Evolutionary conservation across 371 early-diverging fungal species (phyloP).

Genomic region (Capillidium heterosporum): DNA sequence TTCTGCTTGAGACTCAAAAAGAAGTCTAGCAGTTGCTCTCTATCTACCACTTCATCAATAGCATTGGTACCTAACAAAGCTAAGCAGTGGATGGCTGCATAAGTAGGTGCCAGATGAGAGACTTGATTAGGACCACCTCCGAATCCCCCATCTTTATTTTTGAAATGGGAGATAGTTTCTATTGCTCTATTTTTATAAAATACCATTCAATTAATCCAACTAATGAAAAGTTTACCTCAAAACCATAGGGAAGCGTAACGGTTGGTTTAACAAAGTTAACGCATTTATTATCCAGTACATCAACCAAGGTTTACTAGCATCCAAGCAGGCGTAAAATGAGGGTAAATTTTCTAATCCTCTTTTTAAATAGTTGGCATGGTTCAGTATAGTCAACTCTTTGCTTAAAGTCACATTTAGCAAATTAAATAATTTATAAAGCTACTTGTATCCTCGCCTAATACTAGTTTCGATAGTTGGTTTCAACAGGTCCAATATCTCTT

Average conservation of each 20-base stretch:
- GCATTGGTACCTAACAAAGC: slow-evolving; percentile 48
- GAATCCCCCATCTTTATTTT: slow-evolving; percentile 65
- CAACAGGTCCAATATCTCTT: no score
- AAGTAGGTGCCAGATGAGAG: slow-evolving; percentile 69
- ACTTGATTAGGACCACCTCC: slow-evolving; percentile 67
- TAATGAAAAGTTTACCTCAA: slow-evolving; percentile 20
- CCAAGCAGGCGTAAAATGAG: slow-evolving; percentile 28
- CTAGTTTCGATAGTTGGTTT: no score
- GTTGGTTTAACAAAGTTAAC: slow-evolving; percentile 46
- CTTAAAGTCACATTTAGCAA: background rate
- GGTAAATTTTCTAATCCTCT: background rate
- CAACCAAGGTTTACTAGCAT: slow-evolving; percentile 85
- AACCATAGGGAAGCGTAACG: slow-evolving; percentile 17
- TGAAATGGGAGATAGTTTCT: slow-evolving; percentile 40
- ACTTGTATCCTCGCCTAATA: no score
- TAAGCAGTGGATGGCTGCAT: slow-evolving; percentile 62
- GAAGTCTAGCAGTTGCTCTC: slow-evolving; percentile 43
- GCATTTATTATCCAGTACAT: slow-evolving; percentile 79
- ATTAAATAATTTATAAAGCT: no score
- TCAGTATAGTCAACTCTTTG: background rate
- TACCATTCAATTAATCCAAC: background rate
- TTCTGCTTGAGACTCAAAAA: slow-evolving; percentile 64
- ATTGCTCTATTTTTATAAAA: slow-evolving; percentile 21
- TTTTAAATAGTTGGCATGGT: background rate
- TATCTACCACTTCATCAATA: slow-evolving; percentile 54